A percentile compares a stretch with the other conserved stretches of the same genome.
These are phyloP conservation scores for Populus hybrid DNA, from an alignment of 441 rosid genomes.

Conservation along the genomic window DNA sequence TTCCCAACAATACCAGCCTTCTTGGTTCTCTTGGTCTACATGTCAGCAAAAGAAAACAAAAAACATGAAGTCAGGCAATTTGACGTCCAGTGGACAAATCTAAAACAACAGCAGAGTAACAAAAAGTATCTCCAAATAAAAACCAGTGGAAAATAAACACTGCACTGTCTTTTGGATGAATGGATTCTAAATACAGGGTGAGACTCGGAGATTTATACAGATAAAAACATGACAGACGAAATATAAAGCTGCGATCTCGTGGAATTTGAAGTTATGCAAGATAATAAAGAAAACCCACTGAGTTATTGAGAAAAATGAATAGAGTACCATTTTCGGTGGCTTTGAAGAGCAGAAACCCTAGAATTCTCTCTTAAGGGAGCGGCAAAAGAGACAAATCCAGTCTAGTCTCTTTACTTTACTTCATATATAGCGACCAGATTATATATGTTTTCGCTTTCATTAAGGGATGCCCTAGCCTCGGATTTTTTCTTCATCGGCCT, in stretches of 20 bases:
- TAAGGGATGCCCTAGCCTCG: slow-evolving; percentile 8
- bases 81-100: neutral
- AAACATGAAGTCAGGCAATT: neutral
- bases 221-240: neutral
- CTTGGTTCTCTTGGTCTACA: slow-evolving; percentile 60
- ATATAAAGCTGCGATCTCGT: neutral
- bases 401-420: neutral
- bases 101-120: neutral
- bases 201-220: too few relatives aligned
- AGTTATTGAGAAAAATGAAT: neutral
- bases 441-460: neutral
- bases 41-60: neutral
- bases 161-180: neutral
- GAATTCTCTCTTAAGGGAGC: neutral
- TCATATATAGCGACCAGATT: neutral
- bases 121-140: neutral
- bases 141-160: neutral
- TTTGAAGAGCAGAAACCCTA: slow-evolving; percentile 15
- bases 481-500: neutral
- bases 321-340: slow-evolving; percentile 15
- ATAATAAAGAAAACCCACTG: neutral
- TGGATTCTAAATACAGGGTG: too few relatives aligned
- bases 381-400: neutral
- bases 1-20: slow-evolving; percentile 61
- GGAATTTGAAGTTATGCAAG: neutral